These are phyloP conservation scores for Parietaria judaica DNA, from an alignment of 306 rosid genomes.

Conservation along the genomic window DNA sequence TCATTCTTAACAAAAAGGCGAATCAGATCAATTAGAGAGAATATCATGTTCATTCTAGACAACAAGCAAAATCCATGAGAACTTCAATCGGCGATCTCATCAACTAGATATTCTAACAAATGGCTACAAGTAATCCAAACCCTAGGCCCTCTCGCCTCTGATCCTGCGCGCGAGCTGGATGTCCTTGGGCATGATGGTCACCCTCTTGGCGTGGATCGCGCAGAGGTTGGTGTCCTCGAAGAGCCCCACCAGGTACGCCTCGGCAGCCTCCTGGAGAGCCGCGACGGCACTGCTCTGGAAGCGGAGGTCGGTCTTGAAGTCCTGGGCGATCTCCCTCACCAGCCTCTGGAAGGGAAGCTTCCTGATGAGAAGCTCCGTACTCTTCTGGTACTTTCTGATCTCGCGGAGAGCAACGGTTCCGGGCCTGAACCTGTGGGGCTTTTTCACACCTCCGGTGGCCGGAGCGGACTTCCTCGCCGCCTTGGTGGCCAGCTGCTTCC, in stretches of 20 bases:
- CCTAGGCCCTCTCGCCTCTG: conserved; percentile 26
- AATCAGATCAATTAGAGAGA: too few relatives aligned
- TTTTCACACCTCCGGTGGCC: conserved; percentile 28
- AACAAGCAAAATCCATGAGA: too few relatives aligned
- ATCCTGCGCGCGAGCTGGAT: conserved; percentile 22
- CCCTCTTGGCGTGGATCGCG: conserved; percentile 26
- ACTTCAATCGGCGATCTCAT: too few relatives aligned
- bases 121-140: neutral
- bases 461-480: conserved; percentile 29
- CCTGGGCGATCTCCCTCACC: conserved; percentile 27
- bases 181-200: conserved; percentile 21
- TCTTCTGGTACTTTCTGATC: conserved; percentile 28
- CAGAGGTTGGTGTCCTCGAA: conserved; percentile 27
- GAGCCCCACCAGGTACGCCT: conserved; percentile 23
- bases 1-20: too few relatives aligned
- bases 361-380: conserved; percentile 22
- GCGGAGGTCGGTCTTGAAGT: conserved; percentile 27
- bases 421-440: conserved; percentile 22
- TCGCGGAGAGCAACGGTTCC: conserved; percentile 21
- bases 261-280: conserved; percentile 29
- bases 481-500: conserved; percentile 28
- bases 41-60: too few relatives aligned
- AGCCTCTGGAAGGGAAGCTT: conserved; percentile 28
- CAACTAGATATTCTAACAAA: neutral
- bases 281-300: conserved; percentile 30